Evolutionary conservation across 2,329 filamentous ascomycete genomes (phyloP).

Genomic region (Stachybotrys elegans): DNA sequence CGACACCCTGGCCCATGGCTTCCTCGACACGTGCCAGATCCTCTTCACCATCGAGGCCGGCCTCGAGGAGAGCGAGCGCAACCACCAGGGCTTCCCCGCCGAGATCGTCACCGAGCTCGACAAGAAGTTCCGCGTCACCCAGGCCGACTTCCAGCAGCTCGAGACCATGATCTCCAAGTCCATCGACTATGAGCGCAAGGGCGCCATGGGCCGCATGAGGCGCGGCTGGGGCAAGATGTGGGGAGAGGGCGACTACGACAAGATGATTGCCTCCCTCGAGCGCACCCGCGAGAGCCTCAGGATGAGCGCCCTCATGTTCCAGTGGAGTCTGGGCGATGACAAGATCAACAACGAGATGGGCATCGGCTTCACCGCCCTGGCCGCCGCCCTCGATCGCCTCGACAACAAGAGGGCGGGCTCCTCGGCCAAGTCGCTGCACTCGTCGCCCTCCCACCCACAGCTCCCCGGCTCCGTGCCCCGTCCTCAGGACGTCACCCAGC

Average conservation of each 20-base stretch:
- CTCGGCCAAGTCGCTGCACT: constrained; percentile 12
- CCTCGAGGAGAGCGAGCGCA: constrained; percentile 47
- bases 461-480: constrained; percentile 5
- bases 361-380: constrained; percentile 63
- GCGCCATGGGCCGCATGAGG: constrained; percentile 53
- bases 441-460: constrained; percentile 15
- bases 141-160: constrained; percentile 57
- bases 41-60: constrained; percentile 66
- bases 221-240: constrained; percentile 61
- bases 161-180: constrained; percentile 59
- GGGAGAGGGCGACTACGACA: constrained; percentile 55
- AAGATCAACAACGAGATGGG: constrained; percentile 56
- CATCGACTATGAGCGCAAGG: constrained; percentile 56
- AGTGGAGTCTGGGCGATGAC: constrained; percentile 57
- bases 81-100: constrained; percentile 47
- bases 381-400: constrained; percentile 52
- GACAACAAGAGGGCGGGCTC: constrained; percentile 18
- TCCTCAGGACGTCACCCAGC: constrained; percentile 7
- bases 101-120: constrained; percentile 61
- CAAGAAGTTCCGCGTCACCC: constrained; percentile 56
- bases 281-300: constrained; percentile 57
- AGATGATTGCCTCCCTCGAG: constrained; percentile 50
- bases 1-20: constrained; percentile 56
- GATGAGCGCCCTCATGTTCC: constrained; percentile 60
- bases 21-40: constrained; percentile 61